Base-by-base conservation (phyloP, 2,329 filamentous ascomycete genomes). In the Phyllosticta citribraziliensis region DNA sequence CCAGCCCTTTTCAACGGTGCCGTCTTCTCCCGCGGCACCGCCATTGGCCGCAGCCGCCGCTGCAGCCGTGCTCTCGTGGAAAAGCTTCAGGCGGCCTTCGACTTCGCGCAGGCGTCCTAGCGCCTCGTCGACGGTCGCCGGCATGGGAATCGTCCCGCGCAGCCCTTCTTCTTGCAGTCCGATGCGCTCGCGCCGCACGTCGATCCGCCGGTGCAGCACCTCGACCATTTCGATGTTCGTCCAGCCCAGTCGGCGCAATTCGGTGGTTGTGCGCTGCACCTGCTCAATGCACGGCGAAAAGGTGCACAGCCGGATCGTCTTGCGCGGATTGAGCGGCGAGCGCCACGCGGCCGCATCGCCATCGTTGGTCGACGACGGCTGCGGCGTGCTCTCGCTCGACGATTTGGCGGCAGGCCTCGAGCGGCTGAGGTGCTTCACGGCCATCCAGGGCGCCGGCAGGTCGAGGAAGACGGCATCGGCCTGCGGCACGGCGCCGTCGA, bases 261-360 rank as follows among this genome's bases (percentile, higher is more conserved):
- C 84, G 11, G 89, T 87, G 59, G 96, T 86, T 0, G 94, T 97
- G 61, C 86, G 84, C 58, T 88, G 91, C 22, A 95, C 93, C 77
- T 99, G 94, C 75, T 99, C 94, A 66, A 99, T 95, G 74, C 94
- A 99, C 0, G 94, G 94, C 1, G 89, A 95, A 76, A 99, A 99
- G 0, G 91, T 95, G 78, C 94, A 99, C 60, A 99, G 82, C 70
- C 94, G 82, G 1, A 87, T 84, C 5, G 88, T 82, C 52, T 83
- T 81, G n/a, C 81, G 80, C 0, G 89, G 85, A 66, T 94, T 87
- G 11, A 97, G 80, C 0, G 84, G 80, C 0, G 82, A 81, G 50
- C 66, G 67, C 62, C 72, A 73, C 24, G 69, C 66, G 19, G 64
- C 9, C 9, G 65, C 8, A 64, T 70, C 65, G 17, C 3, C 30